Conservation (phyloP, 768 basidiomycete genomes). For the Boletus vermiculosoides region DNA sequence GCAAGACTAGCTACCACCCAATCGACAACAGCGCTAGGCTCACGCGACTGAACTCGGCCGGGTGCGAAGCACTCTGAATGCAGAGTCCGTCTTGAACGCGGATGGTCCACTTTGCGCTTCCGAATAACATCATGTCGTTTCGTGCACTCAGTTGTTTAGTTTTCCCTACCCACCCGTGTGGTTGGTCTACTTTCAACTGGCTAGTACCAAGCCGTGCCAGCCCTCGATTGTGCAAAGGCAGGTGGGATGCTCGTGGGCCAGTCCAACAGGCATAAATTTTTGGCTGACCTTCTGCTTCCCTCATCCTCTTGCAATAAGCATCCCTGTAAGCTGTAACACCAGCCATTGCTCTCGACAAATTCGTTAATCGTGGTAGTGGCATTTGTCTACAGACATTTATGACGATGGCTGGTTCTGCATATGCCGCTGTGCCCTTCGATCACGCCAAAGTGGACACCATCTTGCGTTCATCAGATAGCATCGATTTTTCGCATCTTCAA, state of each 20-base stretch:
- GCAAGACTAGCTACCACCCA: no score
- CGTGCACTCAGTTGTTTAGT: not conserved
- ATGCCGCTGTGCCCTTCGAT: conserved; percentile 22
- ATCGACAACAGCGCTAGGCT: no score
- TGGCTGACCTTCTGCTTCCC: not conserved
- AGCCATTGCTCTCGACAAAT: not conserved
- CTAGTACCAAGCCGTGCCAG: not conserved
- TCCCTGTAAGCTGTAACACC: not conserved
- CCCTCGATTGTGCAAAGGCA: not conserved
- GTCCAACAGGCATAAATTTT: not conserved
- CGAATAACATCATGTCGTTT: not conserved
- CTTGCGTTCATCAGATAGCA: conserved; percentile 26
- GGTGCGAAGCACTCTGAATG: not conserved
- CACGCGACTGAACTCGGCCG: not conserved
- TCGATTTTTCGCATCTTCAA: conserved; percentile 35
- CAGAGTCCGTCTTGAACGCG: not conserved
- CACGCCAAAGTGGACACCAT: conserved; percentile 25
- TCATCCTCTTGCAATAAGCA: not conserved
- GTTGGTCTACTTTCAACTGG: not conserved
- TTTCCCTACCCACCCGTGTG: not conserved
- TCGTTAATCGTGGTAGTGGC: not conserved
- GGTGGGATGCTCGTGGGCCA: not conserved
- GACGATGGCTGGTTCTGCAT: not conserved
- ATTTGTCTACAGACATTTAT: not conserved
- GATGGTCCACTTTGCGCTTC: not conserved